Conservation (phyloP, 2,329 filamentous ascomycete genomes). For the Diaporthe vexans region DNA sequence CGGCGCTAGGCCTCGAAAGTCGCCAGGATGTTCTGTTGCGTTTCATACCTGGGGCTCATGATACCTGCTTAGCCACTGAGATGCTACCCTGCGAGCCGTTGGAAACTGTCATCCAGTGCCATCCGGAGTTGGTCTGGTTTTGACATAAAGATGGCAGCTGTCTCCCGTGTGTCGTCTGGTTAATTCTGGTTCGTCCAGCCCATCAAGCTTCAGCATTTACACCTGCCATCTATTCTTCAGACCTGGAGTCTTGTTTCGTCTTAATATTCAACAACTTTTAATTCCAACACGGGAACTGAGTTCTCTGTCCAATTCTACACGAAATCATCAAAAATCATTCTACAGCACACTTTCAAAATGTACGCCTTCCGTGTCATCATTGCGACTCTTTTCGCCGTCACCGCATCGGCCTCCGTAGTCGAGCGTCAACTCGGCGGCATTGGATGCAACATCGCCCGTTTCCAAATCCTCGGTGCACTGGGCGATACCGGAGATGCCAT, state of each 20-base stretch:
- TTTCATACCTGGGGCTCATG: conserved; percentile 24
- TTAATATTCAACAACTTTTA: background rate
- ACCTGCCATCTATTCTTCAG: conserved; percentile 27
- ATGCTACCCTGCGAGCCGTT: conserved; percentile 10
- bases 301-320: background rate
- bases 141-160: conserved; percentile 35
- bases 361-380: conserved; percentile 22
- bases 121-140: conserved; percentile 21
- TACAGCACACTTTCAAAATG: background rate
- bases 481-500: conserved; percentile 21
- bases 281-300: background rate
- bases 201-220: conserved; percentile 16
- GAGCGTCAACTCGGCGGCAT: conserved; percentile 28
- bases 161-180: conserved; percentile 23
- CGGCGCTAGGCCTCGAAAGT: conserved; percentile 24
- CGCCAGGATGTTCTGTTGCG: conserved; percentile 6
- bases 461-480: conserved; percentile 25
- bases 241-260: conserved; percentile 31
- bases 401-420: conserved; percentile 7
- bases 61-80: conserved; percentile 31
- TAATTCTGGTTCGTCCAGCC: conserved; percentile 18
- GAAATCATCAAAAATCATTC: background rate
- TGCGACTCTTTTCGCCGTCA: conserved; percentile 23
- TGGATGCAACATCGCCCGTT: conserved; percentile 28
- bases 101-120: conserved; percentile 21